Base-by-base conservation (phyloP, 1,284 basidiomycete genomes). In the Ceratobasidium sp. region DNA sequence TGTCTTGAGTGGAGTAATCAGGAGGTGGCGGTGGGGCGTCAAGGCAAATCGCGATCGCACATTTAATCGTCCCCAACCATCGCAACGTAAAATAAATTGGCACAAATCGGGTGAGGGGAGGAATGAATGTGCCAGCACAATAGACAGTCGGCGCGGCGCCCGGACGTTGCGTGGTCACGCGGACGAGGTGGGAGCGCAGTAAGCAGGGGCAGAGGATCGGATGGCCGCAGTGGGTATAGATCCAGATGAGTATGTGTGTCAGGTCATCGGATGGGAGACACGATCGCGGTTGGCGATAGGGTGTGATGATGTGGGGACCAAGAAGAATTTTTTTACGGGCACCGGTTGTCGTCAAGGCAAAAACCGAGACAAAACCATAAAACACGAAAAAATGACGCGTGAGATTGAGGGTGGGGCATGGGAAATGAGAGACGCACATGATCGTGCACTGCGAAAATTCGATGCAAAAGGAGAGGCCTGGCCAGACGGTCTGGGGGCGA, bases 221-320 rank as follows among this genome's bases (percentile, higher is more conserved):
- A 53, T 5, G 51, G 22, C 22, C 51, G 51, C 5, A n/a, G n/a
- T n/a, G n/a, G n/a, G n/a, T n/a, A n/a, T n/a, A n/a, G n/a, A n/a
- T n/a, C n/a, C n/a, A n/a, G n/a, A n/a, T n/a, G n/a, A n/a, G n/a
- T n/a, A n/a, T n/a, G n/a, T n/a, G n/a, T n/a, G n/a, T n/a, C n/a
- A n/a, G n/a, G n/a, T n/a, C n/a, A n/a, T n/a, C n/a, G n/a, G n/a
- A n/a, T n/a, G 59, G 4, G 61, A 31, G 61, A 19, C 27, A 41
- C 41, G 61, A 63, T 63, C 61, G 61, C 61, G 41, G 39, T 63
- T 63, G 61, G 61, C 61, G 61, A 63, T 63, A 63, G 61, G 61
- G 61, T 63, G 61, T 63, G 61, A 63, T 63, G 61, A 2, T 27
- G 51, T n/a, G 24, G n/a, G n/a, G n/a, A n/a, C n/a, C n/a, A n/a